Percentiles rank a stretch among this genome's conserved stretches.
Evolutionary conservation across 805 yeast genomes (phyloP).

Genomic region (Candida cerambycidarum): DNA sequence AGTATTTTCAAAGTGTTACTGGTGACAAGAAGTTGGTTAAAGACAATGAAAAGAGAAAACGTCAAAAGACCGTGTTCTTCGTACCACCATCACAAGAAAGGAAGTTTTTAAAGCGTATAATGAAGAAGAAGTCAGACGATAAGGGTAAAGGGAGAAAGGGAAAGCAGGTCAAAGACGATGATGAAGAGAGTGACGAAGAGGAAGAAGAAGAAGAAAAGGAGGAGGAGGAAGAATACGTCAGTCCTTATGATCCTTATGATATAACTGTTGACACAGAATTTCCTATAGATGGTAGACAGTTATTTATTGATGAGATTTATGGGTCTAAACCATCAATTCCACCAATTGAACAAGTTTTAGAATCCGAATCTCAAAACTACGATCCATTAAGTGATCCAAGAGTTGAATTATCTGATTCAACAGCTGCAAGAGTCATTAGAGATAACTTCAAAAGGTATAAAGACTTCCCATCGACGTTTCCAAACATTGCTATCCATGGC

Average conservation of each 20-base stretch:
- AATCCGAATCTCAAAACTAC: slow-evolving; percentile 6
- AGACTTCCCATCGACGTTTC: slow-evolving; percentile 36
- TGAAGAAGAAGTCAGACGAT: slow-evolving; percentile 10
- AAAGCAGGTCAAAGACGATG: neutral
- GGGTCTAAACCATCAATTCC: slow-evolving; percentile 22
- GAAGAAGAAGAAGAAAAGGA: slow-evolving; percentile 19
- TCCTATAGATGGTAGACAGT: slow-evolving; percentile 24
- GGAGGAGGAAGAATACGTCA: slow-evolving; percentile 28
- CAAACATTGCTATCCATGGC: slow-evolving; percentile 24
- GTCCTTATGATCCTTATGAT: slow-evolving; percentile 42
- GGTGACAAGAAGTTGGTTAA: slow-evolving; percentile 35
- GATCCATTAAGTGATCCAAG: slow-evolving; percentile 16
- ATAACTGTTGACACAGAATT: slow-evolving; percentile 32
- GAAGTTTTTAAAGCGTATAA: slow-evolving; percentile 10
- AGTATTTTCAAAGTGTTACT: slow-evolving; percentile 40
- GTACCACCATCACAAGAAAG: slow-evolving; percentile 21
- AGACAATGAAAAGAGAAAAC: slow-evolving; percentile 32
- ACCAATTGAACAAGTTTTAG: slow-evolving; percentile 13
- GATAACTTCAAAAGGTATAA: slow-evolving; percentile 30
- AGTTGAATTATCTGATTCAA: slow-evolving; percentile 27
- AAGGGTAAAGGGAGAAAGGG: slow-evolving; percentile 7
- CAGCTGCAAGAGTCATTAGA: slow-evolving; percentile 31
- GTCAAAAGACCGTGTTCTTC: slow-evolving; percentile 27
- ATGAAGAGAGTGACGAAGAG: slow-evolving; percentile 7
- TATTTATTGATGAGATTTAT: slow-evolving; percentile 32